Conservation (phyloP, 2,329 filamentous ascomycete species). For the Blumeria hordei region DNA sequence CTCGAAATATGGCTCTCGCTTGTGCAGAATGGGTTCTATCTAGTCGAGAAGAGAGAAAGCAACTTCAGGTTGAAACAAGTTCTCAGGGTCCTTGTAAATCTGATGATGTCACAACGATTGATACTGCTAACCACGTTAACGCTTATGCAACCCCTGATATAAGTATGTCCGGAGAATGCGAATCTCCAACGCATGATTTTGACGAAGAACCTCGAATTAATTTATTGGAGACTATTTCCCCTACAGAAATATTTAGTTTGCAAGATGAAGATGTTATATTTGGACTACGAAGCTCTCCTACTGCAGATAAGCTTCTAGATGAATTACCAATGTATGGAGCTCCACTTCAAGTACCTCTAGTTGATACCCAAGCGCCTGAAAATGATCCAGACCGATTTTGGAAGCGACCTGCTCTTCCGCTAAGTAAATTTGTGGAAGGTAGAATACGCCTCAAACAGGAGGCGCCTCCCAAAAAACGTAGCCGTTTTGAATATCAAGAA, state of each 20-base stretch:
- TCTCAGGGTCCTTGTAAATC: conserved; percentile 17
- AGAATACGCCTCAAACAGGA: conserved; percentile 46
- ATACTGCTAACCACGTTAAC: conserved; percentile 9
- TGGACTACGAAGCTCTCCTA: conserved; percentile 46
- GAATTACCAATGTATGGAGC: conserved; percentile 63
- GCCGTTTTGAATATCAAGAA: conserved; percentile 59
- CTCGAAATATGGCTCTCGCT: conserved; percentile 55
- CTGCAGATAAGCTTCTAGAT: conserved; percentile 50
- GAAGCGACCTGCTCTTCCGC: conserved; percentile 53
- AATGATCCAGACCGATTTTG: conserved; percentile 44
- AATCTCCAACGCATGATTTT: conserved; percentile 24
- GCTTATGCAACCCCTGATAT: conserved; percentile 40
- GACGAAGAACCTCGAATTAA: conserved; percentile 14
- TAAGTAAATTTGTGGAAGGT: conserved; percentile 70
- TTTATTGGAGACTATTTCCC: conserved; percentile 26
- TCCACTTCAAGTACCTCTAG: conserved; percentile 31
- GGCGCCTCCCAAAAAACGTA: conserved; percentile 47
- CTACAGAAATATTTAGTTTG: conserved; percentile 64
- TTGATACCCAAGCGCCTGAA: conserved; percentile 31
- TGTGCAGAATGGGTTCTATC: conserved; percentile 64
- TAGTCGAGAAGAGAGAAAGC: conserved; percentile 33
- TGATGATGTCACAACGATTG: conserved; percentile 16
- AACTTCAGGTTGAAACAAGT: conserved; percentile 43
- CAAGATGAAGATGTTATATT: conserved; percentile 64
- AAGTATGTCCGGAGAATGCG: conserved; percentile 36